These are phyloP conservation scores for Amaranthus tricolor DNA, from an alignment of 179 eudicot genomes.

Conservation along the genomic window DNA sequence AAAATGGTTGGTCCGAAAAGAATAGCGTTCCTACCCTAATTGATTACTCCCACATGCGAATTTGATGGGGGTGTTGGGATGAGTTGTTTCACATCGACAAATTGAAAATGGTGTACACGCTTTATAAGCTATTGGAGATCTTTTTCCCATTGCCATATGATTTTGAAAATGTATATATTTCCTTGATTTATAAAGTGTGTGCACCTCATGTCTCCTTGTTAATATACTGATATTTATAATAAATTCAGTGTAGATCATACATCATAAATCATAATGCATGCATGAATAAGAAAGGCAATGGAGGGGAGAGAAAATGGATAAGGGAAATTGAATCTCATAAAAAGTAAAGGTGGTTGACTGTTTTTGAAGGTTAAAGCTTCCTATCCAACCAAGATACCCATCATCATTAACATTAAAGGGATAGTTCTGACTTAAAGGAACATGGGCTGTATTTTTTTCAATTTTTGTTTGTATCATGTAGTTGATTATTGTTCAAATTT, in stretches of 20 bases:
- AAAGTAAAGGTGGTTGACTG: slow-evolving; percentile 10
- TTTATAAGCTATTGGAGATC: too few species aligned
- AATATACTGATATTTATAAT: too few species aligned
- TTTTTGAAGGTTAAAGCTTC: slow-evolving; percentile 6
- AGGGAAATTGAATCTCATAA: neutral
- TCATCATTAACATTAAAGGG: neutral
- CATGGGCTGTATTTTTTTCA: slow-evolving; percentile 15
- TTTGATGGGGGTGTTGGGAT: too few species aligned
- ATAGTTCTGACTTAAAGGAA: neutral
- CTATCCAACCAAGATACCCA: neutral
- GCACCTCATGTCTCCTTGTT: neutral
- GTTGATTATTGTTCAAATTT: neutral
- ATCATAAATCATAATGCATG: too few species aligned
- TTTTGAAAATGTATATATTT: too few species aligned
- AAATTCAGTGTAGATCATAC: slow-evolving; percentile 12
- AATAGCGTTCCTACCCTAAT: too few species aligned
- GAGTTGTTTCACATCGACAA: too few species aligned
- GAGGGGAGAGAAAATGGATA: neutral
- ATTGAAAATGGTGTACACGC: too few species aligned
- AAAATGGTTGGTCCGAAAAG: too few species aligned
- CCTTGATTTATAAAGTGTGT: neutral
- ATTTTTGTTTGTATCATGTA: slow-evolving; percentile 4
- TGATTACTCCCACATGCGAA: too few species aligned
- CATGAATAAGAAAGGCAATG: neutral
- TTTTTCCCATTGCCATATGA: too few species aligned